Evolutionary conservation across 2,329 filamentous ascomycete genomes (phyloP).

Genomic region (Hymenoscyphus fraxineus): DNA sequence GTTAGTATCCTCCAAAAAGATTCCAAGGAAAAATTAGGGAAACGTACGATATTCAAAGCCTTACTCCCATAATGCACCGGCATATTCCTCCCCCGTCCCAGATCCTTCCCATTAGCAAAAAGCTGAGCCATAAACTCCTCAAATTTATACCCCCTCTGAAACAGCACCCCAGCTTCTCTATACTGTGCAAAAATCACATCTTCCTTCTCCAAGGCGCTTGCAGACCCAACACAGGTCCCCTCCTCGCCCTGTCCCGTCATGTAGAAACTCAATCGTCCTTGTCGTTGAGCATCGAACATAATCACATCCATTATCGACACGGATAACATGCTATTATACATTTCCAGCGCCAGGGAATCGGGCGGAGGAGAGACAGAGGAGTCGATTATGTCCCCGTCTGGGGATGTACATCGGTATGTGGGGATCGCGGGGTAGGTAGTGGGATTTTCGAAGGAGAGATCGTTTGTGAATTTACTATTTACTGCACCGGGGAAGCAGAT

Average conservation of each 20-base stretch:
- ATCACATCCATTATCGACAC: constrained; percentile 88
- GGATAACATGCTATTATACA: constrained; percentile 57
- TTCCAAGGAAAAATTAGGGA: background rate
- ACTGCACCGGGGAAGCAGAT: constrained; percentile 80
- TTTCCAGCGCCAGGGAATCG: constrained; percentile 26
- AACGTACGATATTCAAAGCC: constrained; percentile 73
- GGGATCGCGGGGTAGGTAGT: constrained; percentile 68
- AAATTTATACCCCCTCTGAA: constrained; percentile 81
- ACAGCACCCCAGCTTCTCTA: constrained; percentile 86
- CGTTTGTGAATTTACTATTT: constrained; percentile 85
- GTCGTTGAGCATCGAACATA: constrained; percentile 96
- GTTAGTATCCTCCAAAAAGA: background rate
- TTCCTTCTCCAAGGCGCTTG: constrained; percentile 74
- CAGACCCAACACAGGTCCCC: constrained; percentile 85
- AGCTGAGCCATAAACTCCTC: constrained; percentile 94
- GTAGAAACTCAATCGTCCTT: constrained; percentile 67
- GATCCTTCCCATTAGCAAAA: constrained; percentile 80
- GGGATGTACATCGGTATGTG: constrained; percentile 73
- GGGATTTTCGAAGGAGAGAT: constrained; percentile 73
- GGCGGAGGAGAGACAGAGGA: constrained; percentile 56
- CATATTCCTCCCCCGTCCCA: constrained; percentile 86
- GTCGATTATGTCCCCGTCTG: constrained; percentile 81
- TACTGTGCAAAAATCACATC: constrained; percentile 96
- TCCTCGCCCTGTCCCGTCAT: constrained; percentile 68
- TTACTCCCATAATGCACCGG: constrained; percentile 91